phyloP scores from a whole-genome alignment of 2,329 filamentous ascomycete species.

The Septoria linicola region DNA sequence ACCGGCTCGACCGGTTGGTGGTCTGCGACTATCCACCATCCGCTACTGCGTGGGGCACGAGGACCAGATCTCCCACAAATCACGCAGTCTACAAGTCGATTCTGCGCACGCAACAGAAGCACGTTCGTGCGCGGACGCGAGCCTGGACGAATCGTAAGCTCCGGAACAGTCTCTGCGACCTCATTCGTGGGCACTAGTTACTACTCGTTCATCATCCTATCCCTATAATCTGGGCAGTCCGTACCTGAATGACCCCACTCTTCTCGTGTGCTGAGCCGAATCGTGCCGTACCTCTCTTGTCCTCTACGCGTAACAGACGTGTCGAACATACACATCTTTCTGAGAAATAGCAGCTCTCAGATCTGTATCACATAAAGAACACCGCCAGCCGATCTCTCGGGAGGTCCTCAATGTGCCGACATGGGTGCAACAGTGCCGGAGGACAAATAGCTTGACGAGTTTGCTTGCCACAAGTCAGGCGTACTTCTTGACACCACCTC shows the following conservation, averaged over 20 bases:
- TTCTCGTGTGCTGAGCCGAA: conserved; percentile 19
- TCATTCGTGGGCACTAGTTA: conserved; percentile 23
- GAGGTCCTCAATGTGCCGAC: conserved; percentile 15
- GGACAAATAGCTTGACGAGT: conserved; percentile 22
- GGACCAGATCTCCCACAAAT: background rate
- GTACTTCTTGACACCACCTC: background rate
- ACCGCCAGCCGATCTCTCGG: conserved; percentile 15
- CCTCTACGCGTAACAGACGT: conserved; percentile 1
- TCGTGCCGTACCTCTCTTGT: conserved; percentile 4
- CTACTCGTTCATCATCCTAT: conserved; percentile 15
- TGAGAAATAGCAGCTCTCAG: background rate
- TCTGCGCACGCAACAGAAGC: conserved; percentile 12
- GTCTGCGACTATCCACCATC: background rate
- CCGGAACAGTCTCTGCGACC: conserved; percentile 16
- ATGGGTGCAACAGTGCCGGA: conserved; percentile 22
- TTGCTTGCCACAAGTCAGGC: conserved; percentile 13
- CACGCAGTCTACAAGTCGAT: conserved; percentile 17
- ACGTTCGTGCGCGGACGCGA: conserved; percentile 9
- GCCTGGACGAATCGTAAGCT: conserved; percentile 24
- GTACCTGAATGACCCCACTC: conserved; percentile 16
- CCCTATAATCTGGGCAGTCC: conserved; percentile 1
- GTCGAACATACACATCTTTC: background rate
- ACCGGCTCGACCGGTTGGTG: background rate
- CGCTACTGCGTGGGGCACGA: background rate
- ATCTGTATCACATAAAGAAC: conserved; percentile 22